phyloP scores from a whole-genome alignment of 2,329 filamentous ascomycete species.

The Fusarium kyushuense region DNA sequence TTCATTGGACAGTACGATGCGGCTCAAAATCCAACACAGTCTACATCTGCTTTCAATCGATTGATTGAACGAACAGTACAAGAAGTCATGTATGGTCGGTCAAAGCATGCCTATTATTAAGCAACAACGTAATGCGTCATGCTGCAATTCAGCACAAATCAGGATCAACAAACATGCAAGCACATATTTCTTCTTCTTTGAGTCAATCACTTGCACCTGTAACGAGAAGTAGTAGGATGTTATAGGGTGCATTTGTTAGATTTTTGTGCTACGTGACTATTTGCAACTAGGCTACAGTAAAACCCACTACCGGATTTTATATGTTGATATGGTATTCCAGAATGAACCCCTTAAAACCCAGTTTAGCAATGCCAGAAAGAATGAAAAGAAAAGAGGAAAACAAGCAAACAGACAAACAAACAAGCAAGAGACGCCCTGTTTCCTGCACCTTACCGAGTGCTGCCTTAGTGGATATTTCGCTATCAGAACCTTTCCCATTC shows the following conservation, averaged over 20 bases:
- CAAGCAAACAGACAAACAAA: constrained; percentile 5
- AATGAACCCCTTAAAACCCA: neutral
- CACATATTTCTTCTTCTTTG: constrained; percentile 28
- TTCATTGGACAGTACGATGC: neutral
- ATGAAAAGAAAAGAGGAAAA: neutral
- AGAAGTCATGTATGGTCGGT: neutral
- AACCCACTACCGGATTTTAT: too few relatives aligned
- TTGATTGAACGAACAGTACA: neutral
- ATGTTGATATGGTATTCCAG: too few relatives aligned
- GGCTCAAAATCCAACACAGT: neutral
- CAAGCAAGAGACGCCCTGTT: constrained; percentile 23
- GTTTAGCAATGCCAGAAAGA: constrained; percentile 5
- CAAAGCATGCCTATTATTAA: neutral
- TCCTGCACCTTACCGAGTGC: neutral
- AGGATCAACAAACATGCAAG: constrained; percentile 4
- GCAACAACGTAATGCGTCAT: neutral
- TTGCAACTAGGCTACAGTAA: too few relatives aligned
- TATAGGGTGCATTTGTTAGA: too few relatives aligned
- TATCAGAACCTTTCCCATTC: constrained; percentile 12
- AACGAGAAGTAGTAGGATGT: neutral
- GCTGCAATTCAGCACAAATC: neutral
- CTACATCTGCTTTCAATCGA: neutral
- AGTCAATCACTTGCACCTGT: neutral
- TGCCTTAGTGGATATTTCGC: constrained; percentile 16
- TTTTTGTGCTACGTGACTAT: too few relatives aligned